Evolutionary conservation across 2,329 filamentous ascomycete genomes (phyloP), one percentile per base, ranked within the genome.

Genomic region (Alternaria sp.): DNA sequence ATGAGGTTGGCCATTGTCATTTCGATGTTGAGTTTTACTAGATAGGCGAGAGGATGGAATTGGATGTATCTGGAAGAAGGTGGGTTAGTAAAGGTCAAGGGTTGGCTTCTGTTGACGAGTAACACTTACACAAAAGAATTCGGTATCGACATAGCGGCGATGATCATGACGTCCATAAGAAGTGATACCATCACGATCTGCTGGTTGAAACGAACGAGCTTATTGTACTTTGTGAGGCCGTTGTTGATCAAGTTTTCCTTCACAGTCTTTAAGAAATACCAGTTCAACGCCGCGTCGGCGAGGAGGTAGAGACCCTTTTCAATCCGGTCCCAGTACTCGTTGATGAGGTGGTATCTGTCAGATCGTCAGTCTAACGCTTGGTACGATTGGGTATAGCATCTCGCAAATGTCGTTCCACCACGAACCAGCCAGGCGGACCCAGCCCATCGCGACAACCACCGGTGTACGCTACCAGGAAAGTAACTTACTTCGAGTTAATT

Each of bases 1-100:
- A 85, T 83, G 19, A 86, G 79, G 57, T 84, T 82, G 62, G 84
- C 83, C 81, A 86, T 83, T 56, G 81, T 82, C 80, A 86, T 83
- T 68, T 85, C 84, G 70, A 86, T 85, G 67, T 84, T 80, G 23
- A 86, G 77, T 65, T 86, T 86, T 63, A 83, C 75, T 21, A 84
- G 74, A 68, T 84, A 85, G 6, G 80, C 84, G 5, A 86, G 75
- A 0, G 85, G 84, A 59, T 85, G 83, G 67, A 85, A 83, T 69
- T 85, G 83, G 26, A 85, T 79, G 71, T 85, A 86, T 23, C 77
- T 81, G 46, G 44, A 12, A 11, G 15, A 15, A 1, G 26, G 63
- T 28, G 65, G 61, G 26, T 61, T 23, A 56, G 19, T 8, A 21
- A 17, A 40, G 30, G 30, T 32, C 30, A 32, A 6, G 6, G 30